A percentile compares a stretch with the other conserved stretches of the same genome.
Conservation (phyloP, 108 stramenopile genomes). For the Parietichytrium sp. region DNA sequence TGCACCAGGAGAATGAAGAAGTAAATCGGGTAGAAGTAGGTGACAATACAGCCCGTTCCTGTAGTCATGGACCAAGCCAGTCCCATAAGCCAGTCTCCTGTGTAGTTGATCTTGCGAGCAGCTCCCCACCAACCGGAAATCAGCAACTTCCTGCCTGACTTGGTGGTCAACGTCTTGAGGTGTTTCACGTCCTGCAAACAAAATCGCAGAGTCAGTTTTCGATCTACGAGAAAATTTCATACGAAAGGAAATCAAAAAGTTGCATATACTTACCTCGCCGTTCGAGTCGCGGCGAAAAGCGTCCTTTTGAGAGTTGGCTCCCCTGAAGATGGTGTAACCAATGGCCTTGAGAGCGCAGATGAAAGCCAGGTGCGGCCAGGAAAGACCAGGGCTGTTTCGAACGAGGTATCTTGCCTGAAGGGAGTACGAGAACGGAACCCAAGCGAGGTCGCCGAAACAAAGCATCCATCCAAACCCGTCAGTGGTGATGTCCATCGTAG, state of each 20-base stretch:
- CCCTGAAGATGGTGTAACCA: constrained; percentile 85
- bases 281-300: constrained; percentile 83
- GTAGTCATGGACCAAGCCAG: constrained; percentile 91
- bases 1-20: constrained; percentile 90
- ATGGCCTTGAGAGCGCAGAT: constrained; percentile 52
- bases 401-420: constrained; percentile 87
- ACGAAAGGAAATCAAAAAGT: constrained; percentile 74
- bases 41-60: constrained; percentile 76
- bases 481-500: constrained; percentile 99
- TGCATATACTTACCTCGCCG: constrained; percentile 65
- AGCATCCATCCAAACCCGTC: constrained; percentile 99
- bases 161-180: constrained; percentile 50
- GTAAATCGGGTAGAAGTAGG: constrained; percentile 93
- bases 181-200: constrained; percentile 50
- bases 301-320: constrained; percentile 91
- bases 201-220: too few species aligned
- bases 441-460: constrained; percentile 92
- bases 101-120: constrained; percentile 98
- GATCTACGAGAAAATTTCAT: constrained; percentile 49
- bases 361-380: constrained; percentile 48
- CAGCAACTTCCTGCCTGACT: constrained; percentile 62
- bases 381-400: constrained; percentile 77
- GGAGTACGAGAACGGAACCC: constrained; percentile 95
- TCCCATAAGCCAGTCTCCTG: constrained; percentile 95
- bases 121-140: constrained; percentile 96